phyloP scores from a whole-genome alignment of 2,329 filamentous ascomycete genomes.

The Didymella pomorum region DNA sequence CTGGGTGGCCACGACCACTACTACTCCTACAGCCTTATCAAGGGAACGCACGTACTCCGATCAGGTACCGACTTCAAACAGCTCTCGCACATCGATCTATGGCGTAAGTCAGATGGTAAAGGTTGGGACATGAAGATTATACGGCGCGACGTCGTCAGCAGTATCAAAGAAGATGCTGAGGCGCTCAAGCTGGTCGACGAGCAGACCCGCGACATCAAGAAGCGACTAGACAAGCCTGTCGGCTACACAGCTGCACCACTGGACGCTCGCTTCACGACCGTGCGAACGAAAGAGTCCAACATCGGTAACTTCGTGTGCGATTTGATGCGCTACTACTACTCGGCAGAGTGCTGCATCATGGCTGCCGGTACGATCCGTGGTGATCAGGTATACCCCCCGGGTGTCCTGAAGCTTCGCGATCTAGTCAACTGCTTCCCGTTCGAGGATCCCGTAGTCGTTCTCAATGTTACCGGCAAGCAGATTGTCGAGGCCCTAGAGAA shows the following conservation, averaged over 20 bases:
- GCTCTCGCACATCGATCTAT: constrained; percentile 83
- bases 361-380: constrained; percentile 28
- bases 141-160: constrained; percentile 75
- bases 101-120: constrained; percentile 61
- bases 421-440: constrained; percentile 92
- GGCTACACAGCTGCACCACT: constrained; percentile 81
- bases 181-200: constrained; percentile 70
- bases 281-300: constrained; percentile 80
- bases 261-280: constrained; percentile 85
- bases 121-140: constrained; percentile 83
- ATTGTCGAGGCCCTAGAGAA: constrained; percentile 86
- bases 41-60: constrained; percentile 82
- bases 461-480: constrained; percentile 74
- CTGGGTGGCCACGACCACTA: constrained; percentile 91
- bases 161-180: constrained; percentile 69
- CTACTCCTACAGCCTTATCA: constrained; percentile 79
- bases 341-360: constrained; percentile 70
- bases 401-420: constrained; percentile 78
- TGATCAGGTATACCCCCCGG: constrained; percentile 87
- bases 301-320: constrained; percentile 92
- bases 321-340: constrained; percentile 84
- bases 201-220: constrained; percentile 75
- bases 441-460: constrained; percentile 84
- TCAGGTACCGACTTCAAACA: constrained; percentile 94
- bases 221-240: constrained; percentile 81